Conservation (phyloP, 352 stramenopile species). For the Pythium phragmitis region DNA sequence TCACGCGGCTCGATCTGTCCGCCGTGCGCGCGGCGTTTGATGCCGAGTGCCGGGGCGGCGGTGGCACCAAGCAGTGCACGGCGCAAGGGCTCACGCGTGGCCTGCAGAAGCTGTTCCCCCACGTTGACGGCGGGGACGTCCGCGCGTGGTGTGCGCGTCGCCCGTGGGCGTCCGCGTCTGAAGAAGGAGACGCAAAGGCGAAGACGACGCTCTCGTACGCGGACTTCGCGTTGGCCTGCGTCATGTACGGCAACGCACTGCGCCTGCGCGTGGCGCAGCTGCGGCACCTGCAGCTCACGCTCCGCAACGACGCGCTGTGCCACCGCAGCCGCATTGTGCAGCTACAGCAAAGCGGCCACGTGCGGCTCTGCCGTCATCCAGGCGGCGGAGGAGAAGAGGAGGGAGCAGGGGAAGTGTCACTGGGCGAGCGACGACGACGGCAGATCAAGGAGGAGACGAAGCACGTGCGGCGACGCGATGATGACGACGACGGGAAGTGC, state of each 20-base stretch:
- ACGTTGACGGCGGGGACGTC: slow-evolving; percentile 10
- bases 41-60: neutral
- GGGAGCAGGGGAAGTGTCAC: neutral
- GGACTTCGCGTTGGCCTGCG: slow-evolving; percentile 61
- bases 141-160: slow-evolving; percentile 18
- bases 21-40: slow-evolving; percentile 43
- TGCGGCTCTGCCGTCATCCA: slow-evolving; percentile 49
- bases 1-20: slow-evolving; percentile 36
- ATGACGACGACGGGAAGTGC: neutral
- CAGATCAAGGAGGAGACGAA: neutral
- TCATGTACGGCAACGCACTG: slow-evolving; percentile 42
- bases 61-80: neutral
- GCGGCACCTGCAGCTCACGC: slow-evolving; percentile 16
- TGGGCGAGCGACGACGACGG: slow-evolving; percentile 6
- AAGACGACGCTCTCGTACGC: slow-evolving; percentile 34
- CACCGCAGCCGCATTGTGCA: slow-evolving; percentile 70
- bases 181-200: neutral
- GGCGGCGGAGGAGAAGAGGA: neutral
- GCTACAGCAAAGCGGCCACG: slow-evolving; percentile 66
- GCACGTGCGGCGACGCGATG: neutral
- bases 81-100: neutral
- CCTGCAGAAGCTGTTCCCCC: slow-evolving; percentile 17
- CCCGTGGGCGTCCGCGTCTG: slow-evolving; percentile 3
- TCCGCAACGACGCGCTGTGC: slow-evolving; percentile 44
- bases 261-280: slow-evolving; percentile 31